These are phyloP conservation scores for Clitopilus passeckerianus DNA, from an alignment of 768 basidiomycete genomes.

Conservation along the genomic window DNA sequence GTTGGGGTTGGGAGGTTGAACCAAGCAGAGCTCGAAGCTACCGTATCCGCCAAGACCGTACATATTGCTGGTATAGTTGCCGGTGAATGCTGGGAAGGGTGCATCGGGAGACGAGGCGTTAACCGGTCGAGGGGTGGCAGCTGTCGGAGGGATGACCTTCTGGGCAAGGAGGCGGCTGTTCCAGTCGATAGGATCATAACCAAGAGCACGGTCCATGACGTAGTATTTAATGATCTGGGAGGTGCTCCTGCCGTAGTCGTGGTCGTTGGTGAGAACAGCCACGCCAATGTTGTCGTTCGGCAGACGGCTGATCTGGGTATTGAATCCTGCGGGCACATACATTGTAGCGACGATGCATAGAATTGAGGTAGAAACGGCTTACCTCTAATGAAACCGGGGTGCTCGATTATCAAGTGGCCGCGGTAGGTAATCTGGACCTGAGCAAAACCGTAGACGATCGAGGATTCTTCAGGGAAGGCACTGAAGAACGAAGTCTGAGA, in stretches of 20 bases:
- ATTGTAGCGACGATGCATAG: neutral
- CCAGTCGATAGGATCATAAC: constrained; percentile 19
- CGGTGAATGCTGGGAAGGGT: constrained; percentile 8
- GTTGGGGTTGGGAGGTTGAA: constrained; percentile 5
- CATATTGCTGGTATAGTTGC: constrained; percentile 11
- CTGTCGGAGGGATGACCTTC: neutral
- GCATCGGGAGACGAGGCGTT: constrained; percentile 10
- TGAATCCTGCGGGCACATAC: constrained; percentile 7
- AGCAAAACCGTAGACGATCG: constrained; percentile 19
- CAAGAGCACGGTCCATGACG: constrained; percentile 18
- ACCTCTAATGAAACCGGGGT: constrained; percentile 12
- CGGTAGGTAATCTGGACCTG: constrained; percentile 18
- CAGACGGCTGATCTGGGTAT: constrained; percentile 9
- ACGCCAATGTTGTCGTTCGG: constrained; percentile 16
- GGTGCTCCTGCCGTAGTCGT: constrained; percentile 14
- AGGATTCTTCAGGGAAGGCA: constrained; percentile 18
- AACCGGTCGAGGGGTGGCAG: constrained; percentile 9
- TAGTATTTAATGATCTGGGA: constrained; percentile 15
- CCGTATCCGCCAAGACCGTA: constrained; percentile 13
- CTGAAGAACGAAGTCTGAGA: constrained; percentile 1
- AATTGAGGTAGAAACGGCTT: neutral
- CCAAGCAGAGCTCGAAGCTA: constrained; percentile 13
- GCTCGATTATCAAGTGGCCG: constrained; percentile 12
- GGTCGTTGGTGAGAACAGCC: constrained; percentile 22
- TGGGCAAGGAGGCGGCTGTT: neutral